phyloP scores from a whole-genome alignment of 2,329 filamentous ascomycete species.

The Aspergillus caelatus region DNA sequence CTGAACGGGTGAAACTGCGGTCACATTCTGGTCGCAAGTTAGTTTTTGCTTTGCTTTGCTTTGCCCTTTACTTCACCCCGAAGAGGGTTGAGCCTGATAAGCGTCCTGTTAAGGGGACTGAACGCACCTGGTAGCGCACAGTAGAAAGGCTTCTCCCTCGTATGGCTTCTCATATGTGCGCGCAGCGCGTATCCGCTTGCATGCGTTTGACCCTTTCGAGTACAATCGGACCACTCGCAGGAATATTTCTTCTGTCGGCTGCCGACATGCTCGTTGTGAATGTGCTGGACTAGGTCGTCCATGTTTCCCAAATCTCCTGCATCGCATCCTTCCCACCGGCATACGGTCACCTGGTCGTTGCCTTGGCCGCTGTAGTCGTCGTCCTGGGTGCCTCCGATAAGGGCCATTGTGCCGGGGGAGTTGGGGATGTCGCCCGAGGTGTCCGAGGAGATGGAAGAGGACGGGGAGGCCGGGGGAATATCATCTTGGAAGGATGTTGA shows the following conservation, averaged over 20 bases:
- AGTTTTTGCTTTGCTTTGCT: not conserved
- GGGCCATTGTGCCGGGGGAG: constrained; percentile 59
- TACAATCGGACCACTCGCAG: constrained; percentile 95
- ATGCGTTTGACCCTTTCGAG: constrained; percentile 84
- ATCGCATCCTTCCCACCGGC: constrained; percentile 75
- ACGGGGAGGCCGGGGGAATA: constrained; percentile 50
- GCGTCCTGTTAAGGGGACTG: not conserved
- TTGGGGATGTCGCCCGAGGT: constrained; percentile 82
- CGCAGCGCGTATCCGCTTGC: constrained; percentile 94
- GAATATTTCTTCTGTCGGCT: constrained; percentile 93
- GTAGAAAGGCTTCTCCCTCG: constrained; percentile 97
- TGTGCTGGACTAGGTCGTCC: constrained; percentile 79
- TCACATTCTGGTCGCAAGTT: constrained; percentile 74
- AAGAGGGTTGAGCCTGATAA: not conserved
- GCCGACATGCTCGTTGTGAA: constrained; percentile 92
- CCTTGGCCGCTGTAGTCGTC: constrained; percentile 70
- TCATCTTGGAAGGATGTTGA: constrained; percentile 46
- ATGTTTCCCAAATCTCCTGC: constrained; percentile 75
- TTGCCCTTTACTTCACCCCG: not conserved
- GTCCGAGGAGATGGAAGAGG: constrained; percentile 81
- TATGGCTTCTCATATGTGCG: constrained; percentile 97
- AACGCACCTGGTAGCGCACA: constrained; percentile 83
- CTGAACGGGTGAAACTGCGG: constrained; percentile 91
- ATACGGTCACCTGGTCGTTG: constrained; percentile 76
- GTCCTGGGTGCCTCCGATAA: constrained; percentile 45